phyloP scores from a whole-genome alignment of 2,329 filamentous ascomycete genomes.

The Bipolaris zeicola region DNA sequence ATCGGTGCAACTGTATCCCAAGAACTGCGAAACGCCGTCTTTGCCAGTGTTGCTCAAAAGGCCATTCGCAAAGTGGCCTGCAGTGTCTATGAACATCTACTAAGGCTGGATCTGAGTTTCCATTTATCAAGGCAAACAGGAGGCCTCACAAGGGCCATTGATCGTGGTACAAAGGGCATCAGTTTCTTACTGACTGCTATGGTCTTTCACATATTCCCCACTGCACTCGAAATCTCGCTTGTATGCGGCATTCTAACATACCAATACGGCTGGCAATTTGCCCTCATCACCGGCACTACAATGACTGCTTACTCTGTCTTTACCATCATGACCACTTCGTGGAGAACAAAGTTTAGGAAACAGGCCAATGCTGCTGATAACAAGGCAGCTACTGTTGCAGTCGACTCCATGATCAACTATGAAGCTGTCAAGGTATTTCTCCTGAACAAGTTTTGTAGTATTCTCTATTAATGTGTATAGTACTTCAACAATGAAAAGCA shows the following conservation, averaged over 20 bases:
- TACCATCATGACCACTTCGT: slow-evolving; percentile 93
- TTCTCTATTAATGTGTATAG: slow-evolving; percentile 18
- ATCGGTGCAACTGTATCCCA: slow-evolving; percentile 90
- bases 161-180: slow-evolving; percentile 97
- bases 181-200: slow-evolving; percentile 96
- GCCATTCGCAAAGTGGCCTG: slow-evolving; percentile 89
- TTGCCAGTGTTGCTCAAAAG: slow-evolving; percentile 95
- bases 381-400: slow-evolving; percentile 89
- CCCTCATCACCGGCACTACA: slow-evolving; percentile 83
- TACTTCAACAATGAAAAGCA: slow-evolving; percentile 99
- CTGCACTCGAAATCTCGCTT: slow-evolving; percentile 89
- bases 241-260: slow-evolving; percentile 97
- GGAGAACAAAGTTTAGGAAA: slow-evolving; percentile 94
- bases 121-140: slow-evolving; percentile 94
- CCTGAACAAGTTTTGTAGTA: background rate
- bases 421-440: slow-evolving; percentile 80
- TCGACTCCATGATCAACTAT: slow-evolving; percentile 97
- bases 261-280: slow-evolving; percentile 91
- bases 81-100: slow-evolving; percentile 89
- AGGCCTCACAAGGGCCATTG: slow-evolving; percentile 89
- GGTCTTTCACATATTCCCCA: slow-evolving; percentile 97
- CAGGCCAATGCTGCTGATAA: slow-evolving; percentile 97
- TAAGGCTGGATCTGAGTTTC: slow-evolving; percentile 89
- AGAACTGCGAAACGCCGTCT: slow-evolving; percentile 93
- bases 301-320: slow-evolving; percentile 97